Conservation (phyloP, 352 stramenopile genomes). For the Phytophthora meadii region DNA sequence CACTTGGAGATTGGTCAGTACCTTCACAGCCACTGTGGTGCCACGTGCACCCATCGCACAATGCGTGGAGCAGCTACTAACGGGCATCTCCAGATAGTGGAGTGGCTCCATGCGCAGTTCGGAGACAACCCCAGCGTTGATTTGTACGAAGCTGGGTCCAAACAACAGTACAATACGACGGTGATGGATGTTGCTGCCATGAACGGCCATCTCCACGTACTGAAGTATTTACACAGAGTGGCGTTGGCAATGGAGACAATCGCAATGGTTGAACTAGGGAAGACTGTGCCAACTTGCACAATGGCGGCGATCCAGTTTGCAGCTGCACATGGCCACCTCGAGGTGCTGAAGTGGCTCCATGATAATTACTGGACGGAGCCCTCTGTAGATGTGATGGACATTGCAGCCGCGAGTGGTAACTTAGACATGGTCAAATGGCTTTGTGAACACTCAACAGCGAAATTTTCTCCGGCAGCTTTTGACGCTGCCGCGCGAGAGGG, state of each 20-base stretch:
- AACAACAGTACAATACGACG: slow-evolving; percentile 28
- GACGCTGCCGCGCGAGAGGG: slow-evolving; percentile 28
- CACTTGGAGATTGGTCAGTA: slow-evolving; percentile 34
- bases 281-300: slow-evolving; percentile 21
- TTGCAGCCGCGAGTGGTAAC: slow-evolving; percentile 31
- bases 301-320: slow-evolving; percentile 28
- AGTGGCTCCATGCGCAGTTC: slow-evolving; percentile 30
- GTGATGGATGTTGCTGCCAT: slow-evolving; percentile 39
- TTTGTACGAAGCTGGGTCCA: slow-evolving; percentile 22
- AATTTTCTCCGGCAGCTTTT: slow-evolving; percentile 33
- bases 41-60: slow-evolving; percentile 19
- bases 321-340: slow-evolving; percentile 22
- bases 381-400: slow-evolving; percentile 28
- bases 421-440: slow-evolving; percentile 39
- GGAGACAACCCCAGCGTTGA: slow-evolving; percentile 12
- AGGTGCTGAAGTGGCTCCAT: slow-evolving; percentile 41
- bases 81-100: slow-evolving; percentile 27
- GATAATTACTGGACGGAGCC: slow-evolving; percentile 27
- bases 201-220: slow-evolving; percentile 40
- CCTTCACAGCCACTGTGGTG: slow-evolving; percentile 26
- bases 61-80: slow-evolving; percentile 28
- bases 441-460: slow-evolving; percentile 16
- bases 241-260: slow-evolving; percentile 19
- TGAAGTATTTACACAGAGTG: slow-evolving; percentile 33
- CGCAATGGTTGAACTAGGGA: not conserved